Conservation (phyloP, 345 rosid species). For the Dimocarpus longan region DNA sequence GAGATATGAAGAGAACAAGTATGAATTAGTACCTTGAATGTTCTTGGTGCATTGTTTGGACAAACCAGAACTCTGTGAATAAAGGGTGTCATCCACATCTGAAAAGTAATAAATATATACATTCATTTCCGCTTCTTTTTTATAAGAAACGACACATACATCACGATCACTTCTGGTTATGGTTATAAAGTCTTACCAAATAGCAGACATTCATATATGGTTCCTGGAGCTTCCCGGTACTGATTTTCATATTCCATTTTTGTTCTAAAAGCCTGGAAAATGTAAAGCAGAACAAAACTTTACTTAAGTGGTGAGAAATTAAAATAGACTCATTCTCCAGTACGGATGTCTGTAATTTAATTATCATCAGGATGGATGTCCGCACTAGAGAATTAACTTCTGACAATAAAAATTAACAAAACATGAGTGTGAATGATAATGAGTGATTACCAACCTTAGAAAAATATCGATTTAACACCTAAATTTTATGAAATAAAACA, state of each 20-base stretch:
- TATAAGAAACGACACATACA: not conserved
- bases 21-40: constrained; percentile 44
- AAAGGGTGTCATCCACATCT: constrained; percentile 84
- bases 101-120: not conserved
- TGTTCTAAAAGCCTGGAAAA: constrained; percentile 1
- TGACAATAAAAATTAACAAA: not conserved
- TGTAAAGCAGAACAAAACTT: not conserved
- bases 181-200: constrained; percentile 54
- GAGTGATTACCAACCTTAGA: not conserved
- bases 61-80: constrained; percentile 61
- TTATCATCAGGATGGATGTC: no score
- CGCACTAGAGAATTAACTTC: no score
- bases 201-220: constrained; percentile 76
- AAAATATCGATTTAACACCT: not conserved
- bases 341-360: no score
- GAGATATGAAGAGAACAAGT: not conserved
- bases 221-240: constrained; percentile 19
- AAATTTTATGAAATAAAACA: not conserved
- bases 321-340: no score
- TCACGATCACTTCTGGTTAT: not conserved
- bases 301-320: not conserved
- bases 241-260: constrained; percentile 39
- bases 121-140: not conserved
- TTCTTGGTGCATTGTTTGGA: constrained; percentile 52
- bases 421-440: not conserved